These are phyloP conservation scores for Alternaria longipes DNA, from an alignment of 2,329 filamentous ascomycete species.

Conservation along the genomic window DNA sequence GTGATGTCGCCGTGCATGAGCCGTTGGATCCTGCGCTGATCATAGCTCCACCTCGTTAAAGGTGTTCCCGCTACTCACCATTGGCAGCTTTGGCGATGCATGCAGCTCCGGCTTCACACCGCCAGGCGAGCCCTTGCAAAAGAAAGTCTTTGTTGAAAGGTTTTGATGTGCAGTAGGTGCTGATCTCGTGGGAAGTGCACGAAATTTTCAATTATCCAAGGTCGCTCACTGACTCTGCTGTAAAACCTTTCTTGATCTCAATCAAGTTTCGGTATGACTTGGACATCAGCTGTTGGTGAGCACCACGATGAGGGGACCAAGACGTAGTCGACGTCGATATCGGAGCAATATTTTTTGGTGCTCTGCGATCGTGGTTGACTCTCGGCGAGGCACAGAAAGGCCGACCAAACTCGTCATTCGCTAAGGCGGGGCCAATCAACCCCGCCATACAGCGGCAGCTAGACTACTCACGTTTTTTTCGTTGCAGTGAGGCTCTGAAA, in stretches of 20 bases:
- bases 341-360: not conserved
- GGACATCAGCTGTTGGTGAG: not conserved
- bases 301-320: not conserved
- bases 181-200: not conserved
- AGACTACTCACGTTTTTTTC: conserved; percentile 17
- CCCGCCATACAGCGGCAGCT: conserved; percentile 21
- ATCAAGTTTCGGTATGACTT: not conserved
- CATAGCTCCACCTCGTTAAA: conserved; percentile 18
- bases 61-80: conserved; percentile 20
- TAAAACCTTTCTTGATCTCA: not conserved
- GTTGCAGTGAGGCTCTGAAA: conserved; percentile 16
- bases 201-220: not conserved
- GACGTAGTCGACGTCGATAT: not conserved
- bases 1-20: conserved; percentile 22
- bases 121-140: conserved; percentile 13
- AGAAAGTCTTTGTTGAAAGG: not conserved
- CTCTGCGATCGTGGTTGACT: not conserved
- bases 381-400: conserved; percentile 8
- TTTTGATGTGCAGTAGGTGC: not conserved
- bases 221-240: not conserved
- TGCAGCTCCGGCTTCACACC: conserved; percentile 14
- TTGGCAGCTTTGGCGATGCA: conserved; percentile 33
- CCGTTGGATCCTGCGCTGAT: conserved; percentile 14
- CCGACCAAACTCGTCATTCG: conserved; percentile 15
- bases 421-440: conserved; percentile 21